Percentiles rank a stretch among this genome's conserved stretches.
phyloP scores from a whole-genome alignment of 805 yeast species.

The Helenozyma baotianmanensis region DNA sequence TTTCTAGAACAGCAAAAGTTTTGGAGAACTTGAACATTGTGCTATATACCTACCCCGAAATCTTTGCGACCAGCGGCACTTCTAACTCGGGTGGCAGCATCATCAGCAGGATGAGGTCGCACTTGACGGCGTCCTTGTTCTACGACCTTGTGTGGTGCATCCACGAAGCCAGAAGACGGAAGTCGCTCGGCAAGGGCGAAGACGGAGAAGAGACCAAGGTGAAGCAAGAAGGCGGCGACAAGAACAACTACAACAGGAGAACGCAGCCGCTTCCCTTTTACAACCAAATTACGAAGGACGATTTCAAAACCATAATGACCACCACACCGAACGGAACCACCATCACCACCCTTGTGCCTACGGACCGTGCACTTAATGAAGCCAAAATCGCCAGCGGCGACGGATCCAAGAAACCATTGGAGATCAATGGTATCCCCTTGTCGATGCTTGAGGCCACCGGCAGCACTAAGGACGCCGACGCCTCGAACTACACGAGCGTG shows the following conservation, averaged over 20 bases:
- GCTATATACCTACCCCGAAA: slow-evolving; percentile 79
- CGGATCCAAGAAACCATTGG: slow-evolving; percentile 49
- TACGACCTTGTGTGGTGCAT: slow-evolving; percentile 92
- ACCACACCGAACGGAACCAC: slow-evolving; percentile 94
- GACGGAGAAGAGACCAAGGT: slow-evolving; percentile 9
- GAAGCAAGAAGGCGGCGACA: slow-evolving; percentile 2
- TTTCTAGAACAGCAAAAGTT: slow-evolving; percentile 86
- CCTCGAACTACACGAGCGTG: neutral
- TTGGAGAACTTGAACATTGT: slow-evolving; percentile 85
- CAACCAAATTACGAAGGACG: slow-evolving; percentile 85
- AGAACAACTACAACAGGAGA: slow-evolving; percentile 20
- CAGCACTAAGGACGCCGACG: slow-evolving; percentile 34
- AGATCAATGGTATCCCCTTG: slow-evolving; percentile 65
- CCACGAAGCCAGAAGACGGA: slow-evolving; percentile 85
- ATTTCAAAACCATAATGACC: slow-evolving; percentile 76
- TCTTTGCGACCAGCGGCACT: slow-evolving; percentile 43
- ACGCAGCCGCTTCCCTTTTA: slow-evolving; percentile 82
- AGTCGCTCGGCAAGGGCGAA: slow-evolving; percentile 27
- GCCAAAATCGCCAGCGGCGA: slow-evolving; percentile 59
- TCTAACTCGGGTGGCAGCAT: slow-evolving; percentile 38
- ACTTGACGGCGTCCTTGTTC: slow-evolving; percentile 83
- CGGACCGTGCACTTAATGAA: slow-evolving; percentile 65
- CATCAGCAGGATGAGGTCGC: slow-evolving; percentile 85
- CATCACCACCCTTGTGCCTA: slow-evolving; percentile 82
- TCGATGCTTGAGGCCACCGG: slow-evolving; percentile 80